Conservation (phyloP, 2,329 filamentous ascomycete genomes). For the Didymella pinodella region DNA sequence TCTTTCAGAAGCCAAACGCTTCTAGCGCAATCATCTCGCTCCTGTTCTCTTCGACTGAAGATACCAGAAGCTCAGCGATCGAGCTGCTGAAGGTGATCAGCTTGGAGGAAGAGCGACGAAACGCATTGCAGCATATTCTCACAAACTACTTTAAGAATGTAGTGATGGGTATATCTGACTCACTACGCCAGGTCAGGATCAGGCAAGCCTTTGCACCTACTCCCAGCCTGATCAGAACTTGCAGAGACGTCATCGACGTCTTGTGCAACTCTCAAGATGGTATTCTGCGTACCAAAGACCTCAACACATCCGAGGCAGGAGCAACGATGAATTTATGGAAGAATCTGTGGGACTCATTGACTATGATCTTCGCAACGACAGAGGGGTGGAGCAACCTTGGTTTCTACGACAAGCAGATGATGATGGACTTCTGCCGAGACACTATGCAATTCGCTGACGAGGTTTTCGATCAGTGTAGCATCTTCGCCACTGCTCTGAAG, state of each 20-base stretch:
- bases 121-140: constrained; percentile 69
- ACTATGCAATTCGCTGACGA: constrained; percentile 92
- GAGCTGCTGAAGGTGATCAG: constrained; percentile 86
- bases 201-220: constrained; percentile 67
- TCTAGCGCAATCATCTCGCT: constrained; percentile 79
- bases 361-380: constrained; percentile 81
- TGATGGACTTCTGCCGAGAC: constrained; percentile 94
- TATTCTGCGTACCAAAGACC: constrained; percentile 64
- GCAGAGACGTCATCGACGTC: constrained; percentile 68
- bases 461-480: constrained; percentile 82
- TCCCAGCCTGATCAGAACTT: constrained; percentile 67
- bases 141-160: constrained; percentile 64
- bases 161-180: constrained; percentile 64
- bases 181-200: constrained; percentile 63
- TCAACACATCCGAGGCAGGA: constrained; percentile 68
- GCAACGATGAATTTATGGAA: constrained; percentile 83
- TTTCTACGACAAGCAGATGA: constrained; percentile 72
- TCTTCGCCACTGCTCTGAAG: constrained; percentile 76
- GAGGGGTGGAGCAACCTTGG: constrained; percentile 79
- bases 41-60: constrained; percentile 80
- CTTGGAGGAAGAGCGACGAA: constrained; percentile 68
- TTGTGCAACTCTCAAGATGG: constrained; percentile 70
- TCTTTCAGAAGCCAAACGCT: constrained; percentile 73
- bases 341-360: constrained; percentile 80
- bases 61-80: constrained; percentile 80